Evolutionary conservation across 495 filamentous ascomycete genomes (phyloP), one percentile per base, ranked within the genome.

Genomic region (Xeromyces bisporus): DNA sequence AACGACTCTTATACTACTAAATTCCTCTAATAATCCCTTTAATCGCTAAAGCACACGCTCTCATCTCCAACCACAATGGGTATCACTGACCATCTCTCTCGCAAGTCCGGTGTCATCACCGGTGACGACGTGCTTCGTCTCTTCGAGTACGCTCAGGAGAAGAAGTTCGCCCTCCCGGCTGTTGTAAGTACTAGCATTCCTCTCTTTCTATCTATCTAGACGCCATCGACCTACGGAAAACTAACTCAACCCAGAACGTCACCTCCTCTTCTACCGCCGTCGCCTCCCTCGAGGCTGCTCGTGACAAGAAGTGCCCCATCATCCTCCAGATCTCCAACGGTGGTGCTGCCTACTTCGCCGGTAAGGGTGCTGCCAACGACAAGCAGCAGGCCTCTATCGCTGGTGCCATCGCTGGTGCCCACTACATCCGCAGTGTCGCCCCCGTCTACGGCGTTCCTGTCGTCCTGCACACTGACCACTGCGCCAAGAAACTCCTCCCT

Each of bases 301-400:
- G 83, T 37, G 89, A 96, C 50, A 58, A 70, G 43, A 87, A 84
- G 47, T 67, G 79, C 28, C 85, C 87, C 30, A 73, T 94, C 59
- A 78, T 93, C 52, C 72, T 93, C 35, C 86, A 94, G 62, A 62
- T 82, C 43, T 87, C 80, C 45, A 80, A 94, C 60, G 87, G 89
- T 47, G 89, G 89, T 57, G 78, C 85, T 23, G 85, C 84, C 41
- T 93, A 77, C 73, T 94, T 93, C 54, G 77, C 77, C 46, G 87
- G 85, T 56, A 93, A 93, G 75, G 85, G 84, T 49, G 74, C 94
- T 44, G 63, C 69, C 56, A 93, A 96, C 58, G 62, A 66, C 24
- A 72, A 82, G 57, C 87, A 93, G 58, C 66, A 71, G 37, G 87
- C 86, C 29, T 87, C 85, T 29, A 83, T 96, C 46, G 73, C 73